These are phyloP conservation scores for Pseudonectria foliicola DNA, from an alignment of 2,329 filamentous ascomycete genomes.

Conservation along the genomic window DNA sequence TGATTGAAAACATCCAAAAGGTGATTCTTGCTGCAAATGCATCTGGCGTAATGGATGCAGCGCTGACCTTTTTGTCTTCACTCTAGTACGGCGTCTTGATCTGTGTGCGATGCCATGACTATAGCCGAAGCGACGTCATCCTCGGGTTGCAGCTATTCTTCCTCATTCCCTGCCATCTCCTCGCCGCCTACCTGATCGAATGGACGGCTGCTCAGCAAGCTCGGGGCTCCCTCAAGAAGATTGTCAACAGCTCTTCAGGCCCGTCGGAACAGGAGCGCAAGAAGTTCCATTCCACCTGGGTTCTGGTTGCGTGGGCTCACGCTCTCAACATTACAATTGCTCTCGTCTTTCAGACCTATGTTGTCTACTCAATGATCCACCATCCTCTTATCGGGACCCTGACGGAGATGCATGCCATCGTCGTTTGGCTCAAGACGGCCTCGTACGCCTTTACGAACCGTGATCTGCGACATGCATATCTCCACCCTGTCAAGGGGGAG, in stretches of 20 bases:
- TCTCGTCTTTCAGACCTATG: conserved; percentile 70
- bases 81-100: conserved; percentile 89
- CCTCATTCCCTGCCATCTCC: conserved; percentile 82
- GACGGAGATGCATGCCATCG: conserved; percentile 83
- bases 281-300: conserved; percentile 71
- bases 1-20: conserved; percentile 97
- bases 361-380: conserved; percentile 86
- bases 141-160: conserved; percentile 75
- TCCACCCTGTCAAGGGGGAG: conserved; percentile 64
- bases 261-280: conserved; percentile 52
- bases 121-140: conserved; percentile 67
- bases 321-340: conserved; percentile 76
- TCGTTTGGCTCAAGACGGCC: conserved; percentile 93
- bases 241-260: conserved; percentile 39
- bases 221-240: conserved; percentile 54
- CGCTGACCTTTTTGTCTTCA: conserved; percentile 7
- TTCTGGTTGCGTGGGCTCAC: conserved; percentile 71
- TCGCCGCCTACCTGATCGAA: conserved; percentile 87
- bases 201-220: conserved; percentile 74
- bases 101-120: conserved; percentile 84
- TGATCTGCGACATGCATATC: conserved; percentile 82
- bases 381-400: conserved; percentile 91
- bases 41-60: neutral
- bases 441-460: conserved; percentile 97
- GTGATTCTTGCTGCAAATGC: conserved; percentile 34